Percentiles rank a stretch among this genome's conserved stretches.
phyloP scores from a whole-genome alignment of 2,329 filamentous ascomycete genomes.

The Diplocarpon rosae region DNA sequence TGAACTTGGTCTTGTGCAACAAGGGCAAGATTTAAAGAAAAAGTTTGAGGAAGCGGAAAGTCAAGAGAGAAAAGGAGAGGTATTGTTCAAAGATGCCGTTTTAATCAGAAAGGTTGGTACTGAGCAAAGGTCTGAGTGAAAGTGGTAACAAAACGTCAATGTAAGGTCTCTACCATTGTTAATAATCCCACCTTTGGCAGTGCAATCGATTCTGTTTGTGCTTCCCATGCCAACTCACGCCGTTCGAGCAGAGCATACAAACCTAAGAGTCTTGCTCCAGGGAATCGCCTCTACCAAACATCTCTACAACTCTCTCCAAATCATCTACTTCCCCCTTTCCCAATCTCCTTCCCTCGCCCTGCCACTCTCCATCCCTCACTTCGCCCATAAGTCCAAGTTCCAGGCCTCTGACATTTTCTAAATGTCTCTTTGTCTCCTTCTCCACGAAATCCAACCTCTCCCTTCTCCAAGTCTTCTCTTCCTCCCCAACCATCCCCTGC shows the following conservation, averaged over 20 bases:
- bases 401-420: constrained; percentile 59
- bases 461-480: constrained; percentile 49
- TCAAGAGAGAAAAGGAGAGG: not conserved
- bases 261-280: constrained; percentile 17
- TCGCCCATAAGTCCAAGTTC: constrained; percentile 52
- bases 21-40: not conserved
- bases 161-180: too few species aligned
- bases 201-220: too few species aligned
- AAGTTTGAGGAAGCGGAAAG: not conserved
- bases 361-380: constrained; percentile 54
- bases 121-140: too few species aligned
- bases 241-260: not conserved
- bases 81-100: not conserved
- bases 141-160: too few species aligned
- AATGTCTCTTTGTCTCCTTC: constrained; percentile 61
- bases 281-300: constrained; percentile 31
- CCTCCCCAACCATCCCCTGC: constrained; percentile 26
- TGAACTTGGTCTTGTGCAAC: constrained; percentile 17
- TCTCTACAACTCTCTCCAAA: constrained; percentile 39
- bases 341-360: constrained; percentile 40
- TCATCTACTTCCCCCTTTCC: constrained; percentile 44
- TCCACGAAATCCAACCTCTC: constrained; percentile 78
- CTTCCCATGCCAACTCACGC: too few species aligned
- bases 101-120: not conserved
- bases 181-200: too few species aligned